Evolutionary conservation across 352 stramenopile genomes (phyloP).

Genomic region (Phytophthora podocarpi): DNA sequence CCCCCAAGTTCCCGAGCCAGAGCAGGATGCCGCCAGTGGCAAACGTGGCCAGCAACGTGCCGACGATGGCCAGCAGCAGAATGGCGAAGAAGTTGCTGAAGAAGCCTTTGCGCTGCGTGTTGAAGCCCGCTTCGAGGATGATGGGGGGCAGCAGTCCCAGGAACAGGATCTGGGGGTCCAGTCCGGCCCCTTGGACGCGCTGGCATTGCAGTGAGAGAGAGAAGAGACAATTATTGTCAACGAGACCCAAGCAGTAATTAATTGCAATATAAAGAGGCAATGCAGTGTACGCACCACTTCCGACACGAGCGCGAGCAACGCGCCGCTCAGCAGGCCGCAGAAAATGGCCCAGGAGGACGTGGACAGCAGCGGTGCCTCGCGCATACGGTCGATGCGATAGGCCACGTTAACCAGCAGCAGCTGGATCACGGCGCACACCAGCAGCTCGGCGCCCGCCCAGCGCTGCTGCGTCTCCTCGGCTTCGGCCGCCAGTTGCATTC

Average conservation of each 20-base stretch:
- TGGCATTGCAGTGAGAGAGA: conserved; percentile 14
- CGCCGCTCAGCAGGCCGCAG: conserved; percentile 55
- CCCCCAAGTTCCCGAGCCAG: conserved; percentile 42
- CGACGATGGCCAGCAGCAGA: conserved; percentile 48
- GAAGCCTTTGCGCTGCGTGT: conserved; percentile 66
- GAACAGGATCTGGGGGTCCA: conserved; percentile 72
- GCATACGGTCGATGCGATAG: conserved; percentile 64
- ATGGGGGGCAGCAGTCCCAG: conserved; percentile 65
- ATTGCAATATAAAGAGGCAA: too few species aligned
- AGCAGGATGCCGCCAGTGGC: conserved; percentile 54
- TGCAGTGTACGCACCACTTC: conserved; percentile 29
- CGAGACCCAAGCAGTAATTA: too few species aligned
- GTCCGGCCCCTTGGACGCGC: conserved; percentile 45
- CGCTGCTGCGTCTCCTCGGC: conserved; percentile 37
- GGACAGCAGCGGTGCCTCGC: conserved; percentile 49
- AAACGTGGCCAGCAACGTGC: conserved; percentile 57
- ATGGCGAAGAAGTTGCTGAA: conserved; percentile 59
- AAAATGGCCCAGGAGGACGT: conserved; percentile 74
- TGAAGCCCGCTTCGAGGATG: conserved; percentile 71
- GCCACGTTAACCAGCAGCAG: conserved; percentile 66
- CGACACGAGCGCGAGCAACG: conserved; percentile 45
- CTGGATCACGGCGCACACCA: conserved; percentile 68
- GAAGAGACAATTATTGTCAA: neutral
- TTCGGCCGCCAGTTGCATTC: conserved; percentile 32
- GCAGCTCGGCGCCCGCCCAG: conserved; percentile 64